These are phyloP conservation scores for Blastomyces silverae DNA, from an alignment of 2,329 filamentous ascomycete genomes.

Conservation along the genomic window DNA sequence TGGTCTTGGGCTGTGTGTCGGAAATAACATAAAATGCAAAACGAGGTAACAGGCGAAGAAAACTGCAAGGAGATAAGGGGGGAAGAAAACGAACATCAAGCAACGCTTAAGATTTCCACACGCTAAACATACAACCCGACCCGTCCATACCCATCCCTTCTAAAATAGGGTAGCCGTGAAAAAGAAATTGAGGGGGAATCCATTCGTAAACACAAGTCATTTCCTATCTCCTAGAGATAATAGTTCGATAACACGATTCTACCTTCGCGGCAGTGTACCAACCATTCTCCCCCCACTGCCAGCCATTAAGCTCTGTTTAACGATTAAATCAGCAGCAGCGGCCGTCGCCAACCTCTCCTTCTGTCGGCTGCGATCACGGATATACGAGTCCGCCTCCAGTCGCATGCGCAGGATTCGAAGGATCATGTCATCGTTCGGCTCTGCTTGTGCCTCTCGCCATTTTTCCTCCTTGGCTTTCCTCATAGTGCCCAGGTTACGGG, in stretches of 20 bases:
- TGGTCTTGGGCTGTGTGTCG: neutral
- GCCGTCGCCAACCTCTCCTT: conserved; percentile 88
- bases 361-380: conserved; percentile 84
- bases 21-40: neutral
- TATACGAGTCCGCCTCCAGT: conserved; percentile 77
- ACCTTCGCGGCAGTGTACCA: conserved; percentile 36
- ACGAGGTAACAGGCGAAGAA: neutral
- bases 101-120: neutral
- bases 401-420: conserved; percentile 90
- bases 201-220: neutral
- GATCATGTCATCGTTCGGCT: conserved; percentile 98
- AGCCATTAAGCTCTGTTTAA: conserved; percentile 75
- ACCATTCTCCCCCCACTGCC: conserved; percentile 50
- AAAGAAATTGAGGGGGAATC: neutral
- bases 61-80: neutral
- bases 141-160: conserved; percentile 2
- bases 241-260: conserved; percentile 13
- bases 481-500: conserved; percentile 92
- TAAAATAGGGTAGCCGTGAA: neutral
- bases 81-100: neutral
- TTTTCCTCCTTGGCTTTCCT: conserved; percentile 92
- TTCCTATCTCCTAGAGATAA: neutral
- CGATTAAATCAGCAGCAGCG: conserved; percentile 87
- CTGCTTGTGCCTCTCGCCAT: conserved; percentile 87
- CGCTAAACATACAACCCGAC: neutral